A percentile compares a stretch with the other conserved stretches of the same genome.
Evolutionary conservation across 257 asterid genomes (phyloP).

Genomic region (Solanum pinnatisectum): DNA sequence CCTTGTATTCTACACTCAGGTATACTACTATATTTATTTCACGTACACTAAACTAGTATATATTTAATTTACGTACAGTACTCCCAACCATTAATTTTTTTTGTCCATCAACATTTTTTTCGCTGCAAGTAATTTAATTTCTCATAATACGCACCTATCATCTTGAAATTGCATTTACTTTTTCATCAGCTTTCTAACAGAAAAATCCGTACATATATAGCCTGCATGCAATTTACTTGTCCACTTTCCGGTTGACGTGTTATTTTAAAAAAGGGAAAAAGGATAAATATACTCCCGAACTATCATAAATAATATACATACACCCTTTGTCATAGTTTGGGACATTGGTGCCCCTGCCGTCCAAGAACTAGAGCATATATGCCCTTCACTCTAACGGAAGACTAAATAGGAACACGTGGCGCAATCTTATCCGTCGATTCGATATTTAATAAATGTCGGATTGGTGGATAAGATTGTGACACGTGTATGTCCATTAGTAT

Average conservation of each 20-base stretch:
- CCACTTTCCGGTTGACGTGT: neutral
- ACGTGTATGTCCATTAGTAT: too few species aligned
- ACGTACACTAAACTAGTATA: neutral
- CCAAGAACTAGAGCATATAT: too few species aligned
- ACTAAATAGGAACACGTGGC: too few species aligned
- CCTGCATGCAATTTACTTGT: neutral
- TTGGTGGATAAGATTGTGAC: too few species aligned
- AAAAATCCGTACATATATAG: neutral
- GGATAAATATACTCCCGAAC: too few species aligned
- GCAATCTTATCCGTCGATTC: too few species aligned
- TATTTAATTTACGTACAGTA: neutral
- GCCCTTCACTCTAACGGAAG: too few species aligned
- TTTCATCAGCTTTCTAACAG: neutral
- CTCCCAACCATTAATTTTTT: neutral
- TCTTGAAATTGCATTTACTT: neutral
- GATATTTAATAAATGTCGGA: too few species aligned
- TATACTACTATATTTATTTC: neutral
- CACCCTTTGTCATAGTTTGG: too few species aligned
- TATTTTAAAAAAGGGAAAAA: too few species aligned
- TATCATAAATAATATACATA: too few species aligned
- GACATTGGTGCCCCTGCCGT: too few species aligned
- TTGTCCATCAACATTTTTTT: neutral
- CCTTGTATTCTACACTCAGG: slow-evolving; percentile 62
- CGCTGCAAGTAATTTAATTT: neutral
- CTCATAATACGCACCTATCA: neutral